Evolutionary conservation across 2,329 filamentous ascomycete species (phyloP).

Genomic region (Diaporthe citri): DNA sequence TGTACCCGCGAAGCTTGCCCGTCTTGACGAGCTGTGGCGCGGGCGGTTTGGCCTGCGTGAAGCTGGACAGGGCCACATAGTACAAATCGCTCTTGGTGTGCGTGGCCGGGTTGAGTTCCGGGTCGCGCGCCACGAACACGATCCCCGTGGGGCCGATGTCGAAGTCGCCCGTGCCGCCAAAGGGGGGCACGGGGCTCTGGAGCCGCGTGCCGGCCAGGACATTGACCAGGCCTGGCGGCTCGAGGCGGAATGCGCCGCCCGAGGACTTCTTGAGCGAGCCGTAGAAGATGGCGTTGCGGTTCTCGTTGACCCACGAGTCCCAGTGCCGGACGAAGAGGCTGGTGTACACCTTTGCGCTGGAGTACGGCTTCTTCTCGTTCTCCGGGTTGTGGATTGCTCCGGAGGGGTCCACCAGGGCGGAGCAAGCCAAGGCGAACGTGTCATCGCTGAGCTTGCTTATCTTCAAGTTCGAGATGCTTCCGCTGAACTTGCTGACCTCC

Average conservation of each 20-base stretch:
- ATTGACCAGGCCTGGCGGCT: constrained; percentile 67
- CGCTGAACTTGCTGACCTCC: constrained; percentile 63
- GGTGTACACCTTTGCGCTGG: constrained; percentile 78
- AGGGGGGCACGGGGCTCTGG: constrained; percentile 79
- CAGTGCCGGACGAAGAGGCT: constrained; percentile 85
- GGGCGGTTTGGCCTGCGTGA: constrained; percentile 64
- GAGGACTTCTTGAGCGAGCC: constrained; percentile 67
- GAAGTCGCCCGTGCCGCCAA: constrained; percentile 85
- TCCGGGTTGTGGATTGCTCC: constrained; percentile 78
- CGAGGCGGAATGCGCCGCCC: constrained; percentile 55
- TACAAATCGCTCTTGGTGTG: constrained; percentile 89
- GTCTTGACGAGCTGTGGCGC: constrained; percentile 67
- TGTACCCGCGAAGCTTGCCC: constrained; percentile 73
- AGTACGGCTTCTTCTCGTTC: constrained; percentile 68
- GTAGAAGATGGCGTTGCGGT: constrained; percentile 81
- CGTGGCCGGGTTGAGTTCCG: constrained; percentile 76
- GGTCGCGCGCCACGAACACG: constrained; percentile 82
- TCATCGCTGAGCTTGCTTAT: constrained; percentile 62
- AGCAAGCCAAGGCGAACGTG: constrained; percentile 68
- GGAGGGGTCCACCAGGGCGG: constrained; percentile 74
- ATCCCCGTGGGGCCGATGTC: constrained; percentile 77
- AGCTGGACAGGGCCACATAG: constrained; percentile 74
- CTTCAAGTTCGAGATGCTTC: constrained; percentile 71
- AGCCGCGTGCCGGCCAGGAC: constrained; percentile 71
- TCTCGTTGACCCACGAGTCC: constrained; percentile 80